Percentiles rank a stretch among this genome's conserved stretches.
Evolutionary conservation across 1,139 yeast genomes (phyloP).

Genomic region (Saccharomyces hybrid): DNA sequence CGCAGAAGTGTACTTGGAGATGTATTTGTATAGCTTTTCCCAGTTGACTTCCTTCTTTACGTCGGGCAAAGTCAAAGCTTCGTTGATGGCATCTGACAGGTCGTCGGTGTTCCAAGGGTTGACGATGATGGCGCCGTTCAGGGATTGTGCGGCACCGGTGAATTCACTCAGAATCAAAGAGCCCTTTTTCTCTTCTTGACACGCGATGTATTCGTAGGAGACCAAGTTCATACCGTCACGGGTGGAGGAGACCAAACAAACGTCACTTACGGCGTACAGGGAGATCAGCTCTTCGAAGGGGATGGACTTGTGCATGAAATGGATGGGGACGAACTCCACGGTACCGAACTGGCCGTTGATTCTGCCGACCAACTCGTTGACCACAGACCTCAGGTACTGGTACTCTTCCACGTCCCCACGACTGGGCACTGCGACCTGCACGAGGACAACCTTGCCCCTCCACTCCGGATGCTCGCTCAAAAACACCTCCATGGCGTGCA

Average conservation of each 20-base stretch:
- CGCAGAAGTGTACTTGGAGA: slow-evolving; percentile 85
- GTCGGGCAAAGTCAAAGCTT: slow-evolving; percentile 74
- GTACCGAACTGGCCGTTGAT: slow-evolving; percentile 96
- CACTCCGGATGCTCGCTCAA: slow-evolving; percentile 92
- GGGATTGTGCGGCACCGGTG: slow-evolving; percentile 98
- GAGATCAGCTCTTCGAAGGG: slow-evolving; percentile 88
- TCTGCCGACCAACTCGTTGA: slow-evolving; percentile 92
- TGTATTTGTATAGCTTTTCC: slow-evolving; percentile 74
- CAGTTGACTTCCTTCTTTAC: slow-evolving; percentile 75
- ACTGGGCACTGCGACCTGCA: slow-evolving; percentile 96
- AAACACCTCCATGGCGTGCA: slow-evolving; percentile 91
- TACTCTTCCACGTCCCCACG: slow-evolving; percentile 98
- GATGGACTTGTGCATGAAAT: slow-evolving; percentile 86
- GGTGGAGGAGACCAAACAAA: slow-evolving; percentile 86
- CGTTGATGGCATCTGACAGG: slow-evolving; percentile 74
- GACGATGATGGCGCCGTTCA: slow-evolving; percentile 87
- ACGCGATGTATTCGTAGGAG: slow-evolving; percentile 91
- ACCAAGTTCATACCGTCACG: slow-evolving; percentile 98
- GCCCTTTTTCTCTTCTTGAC: slow-evolving; percentile 84
- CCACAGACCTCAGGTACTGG: slow-evolving; percentile 86
- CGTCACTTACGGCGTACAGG: slow-evolving; percentile 77
- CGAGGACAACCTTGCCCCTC: slow-evolving; percentile 93
- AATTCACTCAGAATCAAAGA: slow-evolving; percentile 82
- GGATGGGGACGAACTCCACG: slow-evolving; percentile 95
- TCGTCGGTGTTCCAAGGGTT: slow-evolving; percentile 99